These are phyloP conservation scores for Phycomyces blakesleeanus DNA, from an alignment of 192 early-diverging fungal genomes.

Conservation along the genomic window DNA sequence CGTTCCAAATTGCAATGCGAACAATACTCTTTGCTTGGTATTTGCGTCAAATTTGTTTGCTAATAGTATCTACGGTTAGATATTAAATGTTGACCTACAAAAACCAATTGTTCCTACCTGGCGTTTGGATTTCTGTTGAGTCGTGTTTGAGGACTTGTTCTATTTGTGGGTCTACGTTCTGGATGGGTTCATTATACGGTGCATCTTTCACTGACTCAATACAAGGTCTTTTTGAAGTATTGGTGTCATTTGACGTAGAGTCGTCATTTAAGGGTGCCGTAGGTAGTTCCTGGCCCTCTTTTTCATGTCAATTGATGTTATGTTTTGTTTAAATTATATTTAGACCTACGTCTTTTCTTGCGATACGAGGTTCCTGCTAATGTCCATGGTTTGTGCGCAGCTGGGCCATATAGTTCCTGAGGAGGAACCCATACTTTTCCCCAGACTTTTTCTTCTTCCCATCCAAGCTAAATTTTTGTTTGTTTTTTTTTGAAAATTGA, in stretches of 20 bases:
- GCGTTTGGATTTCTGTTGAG: not conserved
- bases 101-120: not conserved
- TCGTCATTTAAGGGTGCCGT: not conserved
- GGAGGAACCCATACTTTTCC: slow-evolving; percentile 23
- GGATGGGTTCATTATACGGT: no score
- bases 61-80: not conserved
- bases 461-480: slow-evolving; percentile 19
- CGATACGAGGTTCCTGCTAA: slow-evolving; percentile 11
- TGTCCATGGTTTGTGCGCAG: slow-evolving; percentile 8
- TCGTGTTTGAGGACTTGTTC: no score
- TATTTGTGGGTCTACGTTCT: no score
- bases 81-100: not conserved
- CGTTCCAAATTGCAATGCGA: slow-evolving; percentile 64
- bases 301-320: not conserved
- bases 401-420: slow-evolving; percentile 16
- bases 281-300: not conserved
- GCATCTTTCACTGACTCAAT: no score
- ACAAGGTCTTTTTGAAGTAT: no score
- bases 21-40: slow-evolving; percentile 56
- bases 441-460: slow-evolving; percentile 33
- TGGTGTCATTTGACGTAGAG: not conserved
- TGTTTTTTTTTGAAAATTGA: not conserved
- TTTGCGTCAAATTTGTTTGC: slow-evolving; percentile 7
- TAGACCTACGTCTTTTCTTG: not conserved
- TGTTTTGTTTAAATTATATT: not conserved